Evolutionary conservation across 306 rosid genomes (phyloP).

Genomic region (Chamaecrista fasciculata): DNA sequence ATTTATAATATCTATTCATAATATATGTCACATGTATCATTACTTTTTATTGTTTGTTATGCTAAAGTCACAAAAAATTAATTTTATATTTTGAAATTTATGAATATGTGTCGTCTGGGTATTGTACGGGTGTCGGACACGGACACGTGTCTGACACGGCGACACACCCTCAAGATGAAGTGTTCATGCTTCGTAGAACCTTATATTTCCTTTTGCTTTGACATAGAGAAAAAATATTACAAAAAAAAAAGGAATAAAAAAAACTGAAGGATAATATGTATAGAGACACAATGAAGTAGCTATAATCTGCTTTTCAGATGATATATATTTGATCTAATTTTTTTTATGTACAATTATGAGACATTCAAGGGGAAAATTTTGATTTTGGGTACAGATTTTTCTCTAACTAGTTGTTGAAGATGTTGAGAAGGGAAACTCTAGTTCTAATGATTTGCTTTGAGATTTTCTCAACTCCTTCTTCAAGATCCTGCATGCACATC

Average conservation of each 20-base stretch:
- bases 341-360: conserved; percentile 11
- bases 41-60: too few species aligned
- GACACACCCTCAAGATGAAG: too few species aligned
- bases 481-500: conserved; percentile 26
- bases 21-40: too few species aligned
- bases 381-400: not conserved
- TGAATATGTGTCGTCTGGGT: too few species aligned
- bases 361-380: conserved; percentile 8
- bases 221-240: not conserved
- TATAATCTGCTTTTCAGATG: not conserved
- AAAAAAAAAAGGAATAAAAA: too few species aligned
- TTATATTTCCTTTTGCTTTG: not conserved
- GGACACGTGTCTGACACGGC: too few species aligned
- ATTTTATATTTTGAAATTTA: too few species aligned
- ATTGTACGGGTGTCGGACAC: too few species aligned
- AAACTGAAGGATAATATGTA: not conserved
- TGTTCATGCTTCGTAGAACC: not conserved
- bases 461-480: not conserved
- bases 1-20: too few species aligned
- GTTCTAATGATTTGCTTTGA: conserved; percentile 11
- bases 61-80: too few species aligned
- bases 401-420: conserved; percentile 20
- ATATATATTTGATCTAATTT: not conserved
- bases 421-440: conserved; percentile 25
- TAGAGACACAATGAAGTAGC: not conserved